phyloP scores from a whole-genome alignment of 176 grass and related monocot genomes.

The Microstegium vimineum region DNA sequence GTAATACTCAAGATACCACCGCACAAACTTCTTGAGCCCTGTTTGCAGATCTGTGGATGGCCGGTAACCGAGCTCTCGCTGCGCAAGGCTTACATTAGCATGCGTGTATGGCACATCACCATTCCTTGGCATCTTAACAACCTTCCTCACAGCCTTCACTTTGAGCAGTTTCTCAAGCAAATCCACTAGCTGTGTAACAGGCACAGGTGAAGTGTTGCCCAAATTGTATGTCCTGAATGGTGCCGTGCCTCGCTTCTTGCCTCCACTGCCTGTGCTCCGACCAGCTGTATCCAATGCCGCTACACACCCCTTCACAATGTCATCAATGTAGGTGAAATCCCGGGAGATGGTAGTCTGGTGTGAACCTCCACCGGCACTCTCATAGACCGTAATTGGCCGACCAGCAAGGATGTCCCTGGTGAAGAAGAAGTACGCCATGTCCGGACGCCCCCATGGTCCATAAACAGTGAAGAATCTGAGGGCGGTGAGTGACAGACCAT shows the following conservation, averaged over 20 bases:
- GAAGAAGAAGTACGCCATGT: constrained; percentile 88
- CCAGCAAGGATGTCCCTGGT: constrained; percentile 72
- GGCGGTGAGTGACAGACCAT: constrained; percentile 75
- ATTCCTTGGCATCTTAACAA: constrained; percentile 87
- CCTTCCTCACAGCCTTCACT: constrained; percentile 63
- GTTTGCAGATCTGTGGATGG: constrained; percentile 77
- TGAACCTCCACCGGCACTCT: constrained; percentile 53
- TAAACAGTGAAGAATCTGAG: constrained; percentile 80
- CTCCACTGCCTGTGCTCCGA: constrained; percentile 56
- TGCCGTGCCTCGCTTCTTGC: constrained; percentile 62
- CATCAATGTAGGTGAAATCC: constrained; percentile 92
- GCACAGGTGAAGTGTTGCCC: constrained; percentile 78
- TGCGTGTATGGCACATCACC: constrained; percentile 84
- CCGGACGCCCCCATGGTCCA: constrained; percentile 79
- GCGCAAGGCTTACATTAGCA: constrained; percentile 80
- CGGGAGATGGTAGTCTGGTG: constrained; percentile 62
- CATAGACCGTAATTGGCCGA: constrained; percentile 63
- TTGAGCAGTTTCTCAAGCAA: constrained; percentile 87
- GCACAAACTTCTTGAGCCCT: constrained; percentile 77
- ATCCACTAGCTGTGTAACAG: constrained; percentile 68
- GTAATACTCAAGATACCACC: constrained; percentile 85
- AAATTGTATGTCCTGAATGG: constrained; percentile 78
- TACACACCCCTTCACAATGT: constrained; percentile 77
- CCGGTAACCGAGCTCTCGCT: constrained; percentile 65
- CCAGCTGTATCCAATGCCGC: constrained; percentile 74